Base-by-base conservation (phyloP, 2,329 filamentous ascomycete species). In the Cordyceps farinosa region DNA sequence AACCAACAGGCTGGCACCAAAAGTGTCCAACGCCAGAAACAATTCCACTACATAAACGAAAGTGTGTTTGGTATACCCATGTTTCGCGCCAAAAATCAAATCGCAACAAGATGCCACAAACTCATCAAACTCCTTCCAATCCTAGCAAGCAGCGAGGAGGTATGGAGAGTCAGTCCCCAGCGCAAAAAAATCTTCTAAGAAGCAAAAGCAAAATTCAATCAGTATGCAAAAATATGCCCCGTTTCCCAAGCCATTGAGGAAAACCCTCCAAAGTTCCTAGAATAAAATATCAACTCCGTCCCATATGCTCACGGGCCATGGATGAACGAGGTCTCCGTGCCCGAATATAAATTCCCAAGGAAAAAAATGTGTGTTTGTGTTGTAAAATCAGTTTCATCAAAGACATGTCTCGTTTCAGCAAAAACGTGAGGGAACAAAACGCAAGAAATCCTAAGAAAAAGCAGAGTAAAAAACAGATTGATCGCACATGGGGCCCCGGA, bases 391-490 rank as follows among this genome's bases (percentile, higher is more conserved):
- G 29, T 69, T 72, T 74, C 72, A 67, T 72, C 70, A 74, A 22
- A 73, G 67, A 72, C 70, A 72, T 67, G 67, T 74, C 67, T 71
- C 69, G 67, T 72, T 70, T 72, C 70, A 66, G 72, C 52, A 68
- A 22, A 22, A 22, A 61, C 36, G 52, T 34, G 58, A 64, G 40
- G 10, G 27, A 32, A 38, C 66, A 63, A 65, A 65, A 67, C 70
- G 71, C 67, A 67, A 65, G 66, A 69, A 52, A 48, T 56, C 67
- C 53, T 63, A 63, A 64, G 66, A 67, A 66, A 64, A 65, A 63
- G 66, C 67, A 22, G 58, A 64, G 52, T 57, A 61, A 55, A 66
- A 45, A 64, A 64, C 61, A 67, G 40, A 27, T 15, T 52, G 38
- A 63, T 40, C n/a, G 36, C 45, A 40, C 27, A 34, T 11, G 2